These are phyloP conservation scores for Deinandra increscens DNA, from an alignment of 129 eudicot species.

Conservation along the genomic window DNA sequence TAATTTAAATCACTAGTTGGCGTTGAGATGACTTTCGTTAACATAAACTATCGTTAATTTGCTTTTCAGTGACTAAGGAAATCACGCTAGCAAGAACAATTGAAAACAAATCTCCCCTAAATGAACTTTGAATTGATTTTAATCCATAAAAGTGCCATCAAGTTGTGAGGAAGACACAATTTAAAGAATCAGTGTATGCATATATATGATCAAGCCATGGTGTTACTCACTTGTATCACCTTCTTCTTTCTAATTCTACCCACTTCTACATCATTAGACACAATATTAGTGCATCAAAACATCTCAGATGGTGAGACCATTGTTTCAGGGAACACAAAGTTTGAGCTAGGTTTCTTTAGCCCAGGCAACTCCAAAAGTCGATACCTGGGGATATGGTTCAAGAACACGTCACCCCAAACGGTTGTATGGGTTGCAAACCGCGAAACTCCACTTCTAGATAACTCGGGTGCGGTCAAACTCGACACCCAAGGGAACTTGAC, in stretches of 20 bases:
- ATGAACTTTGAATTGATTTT: neutral
- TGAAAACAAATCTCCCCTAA: neutral
- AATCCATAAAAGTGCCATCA: neutral
- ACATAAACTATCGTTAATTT: neutral
- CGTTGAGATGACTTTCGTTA: neutral
- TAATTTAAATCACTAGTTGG: no score
- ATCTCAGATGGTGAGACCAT: slow-evolving; percentile 34
- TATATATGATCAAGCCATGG: neutral
- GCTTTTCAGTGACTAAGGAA: neutral
- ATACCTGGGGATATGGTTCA: no score
- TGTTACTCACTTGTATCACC: neutral
- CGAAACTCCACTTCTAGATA: no score
- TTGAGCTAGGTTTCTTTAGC: no score
- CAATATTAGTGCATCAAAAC: slow-evolving; percentile 14
- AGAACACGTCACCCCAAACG: no score
- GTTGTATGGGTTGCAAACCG: no score
- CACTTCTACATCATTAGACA: slow-evolving; percentile 20
- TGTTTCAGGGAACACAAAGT: slow-evolving; percentile 20
- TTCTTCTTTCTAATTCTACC: slow-evolving; percentile 10
- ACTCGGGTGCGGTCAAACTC: no score
- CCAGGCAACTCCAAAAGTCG: no score
- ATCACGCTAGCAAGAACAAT: neutral
- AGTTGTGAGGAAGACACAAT: neutral
- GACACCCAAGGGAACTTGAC: no score
- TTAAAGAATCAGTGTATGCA: neutral